phyloP scores from a whole-genome alignment of 2,329 filamentous ascomycete species.

The Helicocarpus griseus region DNA sequence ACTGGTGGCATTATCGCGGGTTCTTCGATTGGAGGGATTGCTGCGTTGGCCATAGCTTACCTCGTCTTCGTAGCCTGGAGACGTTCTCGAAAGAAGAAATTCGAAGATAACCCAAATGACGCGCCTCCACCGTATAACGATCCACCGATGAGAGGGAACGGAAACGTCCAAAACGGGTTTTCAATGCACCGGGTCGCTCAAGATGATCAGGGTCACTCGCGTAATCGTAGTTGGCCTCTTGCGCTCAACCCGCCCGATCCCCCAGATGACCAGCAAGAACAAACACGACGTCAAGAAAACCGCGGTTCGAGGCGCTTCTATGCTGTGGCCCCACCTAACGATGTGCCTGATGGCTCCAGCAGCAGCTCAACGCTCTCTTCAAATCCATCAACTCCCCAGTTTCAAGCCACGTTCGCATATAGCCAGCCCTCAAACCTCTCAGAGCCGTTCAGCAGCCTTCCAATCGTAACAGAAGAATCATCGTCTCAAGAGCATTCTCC shows the following conservation, averaged over 20 bases:
- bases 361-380: background rate
- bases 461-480: background rate
- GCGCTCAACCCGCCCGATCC: background rate
- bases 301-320: constrained; percentile 5
- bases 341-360: background rate
- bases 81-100: constrained; percentile 4
- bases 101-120: constrained; percentile 1
- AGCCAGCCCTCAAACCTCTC: background rate
- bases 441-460: background rate
- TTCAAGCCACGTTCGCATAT: background rate
- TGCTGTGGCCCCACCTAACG: background rate
- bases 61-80: constrained; percentile 11
- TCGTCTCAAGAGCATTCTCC: background rate
- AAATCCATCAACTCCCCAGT: background rate
- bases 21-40: constrained; percentile 12
- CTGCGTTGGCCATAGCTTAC: constrained; percentile 9
- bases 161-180: background rate
- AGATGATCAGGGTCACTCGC: background rate
- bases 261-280: background rate
- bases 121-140: constrained; percentile 3
- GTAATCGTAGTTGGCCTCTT: background rate
- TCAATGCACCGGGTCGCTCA: background rate
- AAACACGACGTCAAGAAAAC: background rate
- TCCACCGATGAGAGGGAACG: background rate
- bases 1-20: constrained; percentile 10